These are phyloP conservation scores for Exidia glandulosa DNA, from an alignment of 768 basidiomycete species.

Conservation along the genomic window DNA sequence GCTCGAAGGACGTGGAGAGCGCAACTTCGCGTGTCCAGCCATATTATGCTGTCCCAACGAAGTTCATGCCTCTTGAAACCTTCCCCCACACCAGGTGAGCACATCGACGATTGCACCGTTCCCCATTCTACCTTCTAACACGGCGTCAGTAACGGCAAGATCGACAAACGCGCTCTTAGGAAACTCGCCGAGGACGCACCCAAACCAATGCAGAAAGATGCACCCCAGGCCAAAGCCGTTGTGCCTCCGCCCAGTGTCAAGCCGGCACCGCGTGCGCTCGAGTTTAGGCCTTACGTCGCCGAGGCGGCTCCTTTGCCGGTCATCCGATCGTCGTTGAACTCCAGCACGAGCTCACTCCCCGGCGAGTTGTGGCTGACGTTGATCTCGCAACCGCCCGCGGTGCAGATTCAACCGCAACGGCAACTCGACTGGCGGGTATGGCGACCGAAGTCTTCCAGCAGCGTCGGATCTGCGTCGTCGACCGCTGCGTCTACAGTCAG, in stretches of 20 bases:
- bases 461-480: too few species aligned
- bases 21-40: conserved; percentile 43
- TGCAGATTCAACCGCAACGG: not conserved
- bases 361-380: not conserved
- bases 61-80: conserved; percentile 29
- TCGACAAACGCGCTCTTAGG: conserved; percentile 16
- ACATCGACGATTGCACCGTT: too few species aligned
- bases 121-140: too few species aligned
- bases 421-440: not conserved
- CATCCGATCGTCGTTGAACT: not conserved
- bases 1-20: conserved; percentile 27
- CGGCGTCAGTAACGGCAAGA: conserved; percentile 35
- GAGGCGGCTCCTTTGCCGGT: not conserved
- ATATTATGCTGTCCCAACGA: conserved; percentile 47
- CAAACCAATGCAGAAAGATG: not conserved
- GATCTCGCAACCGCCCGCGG: not conserved
- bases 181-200: conserved; percentile 6
- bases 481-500: too few species aligned
- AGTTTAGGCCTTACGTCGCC: not conserved
- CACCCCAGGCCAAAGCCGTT: too few species aligned
- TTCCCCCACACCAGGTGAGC: conserved; percentile 45
- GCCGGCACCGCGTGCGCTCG: not conserved
- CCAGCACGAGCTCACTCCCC: not conserved
- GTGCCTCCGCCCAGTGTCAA: too few species aligned
- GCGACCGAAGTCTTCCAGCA: not conserved